Evolutionary conservation across 805 yeast species (phyloP).

Genomic region (Candida insectalens): DNA sequence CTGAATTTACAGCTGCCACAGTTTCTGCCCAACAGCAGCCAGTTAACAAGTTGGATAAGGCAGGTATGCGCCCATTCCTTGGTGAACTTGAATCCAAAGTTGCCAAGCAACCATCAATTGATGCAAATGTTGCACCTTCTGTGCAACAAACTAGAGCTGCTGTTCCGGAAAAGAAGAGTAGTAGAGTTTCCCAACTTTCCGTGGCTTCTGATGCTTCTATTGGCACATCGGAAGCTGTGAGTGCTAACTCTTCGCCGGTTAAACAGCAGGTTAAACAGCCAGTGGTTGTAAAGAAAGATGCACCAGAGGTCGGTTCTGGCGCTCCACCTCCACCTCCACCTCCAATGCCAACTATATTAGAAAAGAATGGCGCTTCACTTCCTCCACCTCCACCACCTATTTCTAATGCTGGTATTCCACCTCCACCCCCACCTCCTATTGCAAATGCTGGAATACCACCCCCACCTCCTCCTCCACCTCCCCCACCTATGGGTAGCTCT

Average conservation of each 20-base stretch:
- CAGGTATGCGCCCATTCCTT: constrained; percentile 30
- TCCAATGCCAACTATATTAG: constrained; percentile 2
- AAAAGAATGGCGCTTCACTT: constrained; percentile 6
- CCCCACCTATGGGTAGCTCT: constrained; percentile 18
- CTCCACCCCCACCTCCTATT: constrained; percentile 16
- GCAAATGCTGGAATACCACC: constrained; percentile 4
- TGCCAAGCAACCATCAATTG: constrained; percentile 29
- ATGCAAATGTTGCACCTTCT: neutral
- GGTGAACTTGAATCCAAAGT: constrained; percentile 45
- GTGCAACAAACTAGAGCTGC: neutral
- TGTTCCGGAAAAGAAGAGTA: neutral
- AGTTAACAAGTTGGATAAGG: constrained; percentile 11
- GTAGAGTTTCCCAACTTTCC: neutral
- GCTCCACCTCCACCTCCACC: constrained; percentile 15
- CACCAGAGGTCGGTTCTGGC: neutral
- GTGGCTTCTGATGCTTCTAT: neutral
- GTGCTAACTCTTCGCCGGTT: constrained; percentile 1
- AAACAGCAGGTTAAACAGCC: neutral
- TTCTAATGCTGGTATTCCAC: constrained; percentile 15
- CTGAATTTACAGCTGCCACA: constrained; percentile 13
- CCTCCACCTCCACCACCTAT: constrained; percentile 6
- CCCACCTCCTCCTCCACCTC: constrained; percentile 22
- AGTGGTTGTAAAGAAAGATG: neutral
- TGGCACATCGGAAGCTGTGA: neutral
- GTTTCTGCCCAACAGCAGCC: constrained; percentile 10